These are phyloP conservation scores for Fraxinus platypoda DNA, from an alignment of 305 asterid species.

Conservation along the genomic window DNA sequence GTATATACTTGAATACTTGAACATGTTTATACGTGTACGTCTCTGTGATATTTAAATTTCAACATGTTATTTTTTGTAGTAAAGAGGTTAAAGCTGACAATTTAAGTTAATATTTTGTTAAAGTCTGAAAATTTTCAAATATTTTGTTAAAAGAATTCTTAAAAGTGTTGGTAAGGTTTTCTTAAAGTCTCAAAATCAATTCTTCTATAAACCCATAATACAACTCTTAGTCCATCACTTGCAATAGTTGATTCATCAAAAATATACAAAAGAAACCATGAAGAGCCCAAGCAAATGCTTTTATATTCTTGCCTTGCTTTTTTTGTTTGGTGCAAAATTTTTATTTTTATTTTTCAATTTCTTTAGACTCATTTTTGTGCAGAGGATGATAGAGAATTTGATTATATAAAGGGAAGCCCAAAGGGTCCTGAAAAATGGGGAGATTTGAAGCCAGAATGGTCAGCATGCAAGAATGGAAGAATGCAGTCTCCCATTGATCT, in stretches of 20 bases:
- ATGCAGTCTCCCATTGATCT: conserved; percentile 70
- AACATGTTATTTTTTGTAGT: background rate
- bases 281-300: conserved; percentile 9
- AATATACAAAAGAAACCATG: conserved; percentile 12
- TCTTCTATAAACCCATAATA: background rate
- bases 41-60: too few relatives aligned
- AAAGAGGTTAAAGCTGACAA: background rate
- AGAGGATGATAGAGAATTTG: conserved; percentile 71
- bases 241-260: background rate
- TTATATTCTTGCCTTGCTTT: conserved; percentile 12
- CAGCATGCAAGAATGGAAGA: conserved; percentile 49
- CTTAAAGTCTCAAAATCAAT: background rate
- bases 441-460: conserved; percentile 56
- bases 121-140: background rate
- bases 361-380: background rate
- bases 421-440: conserved; percentile 79
- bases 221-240: background rate
- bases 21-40: background rate
- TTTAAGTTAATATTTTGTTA: background rate
- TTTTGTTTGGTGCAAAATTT: conserved; percentile 23
- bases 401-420: conserved; percentile 35
- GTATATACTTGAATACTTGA: background rate
- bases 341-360: too few relatives aligned
- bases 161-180: background rate
- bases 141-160: too few relatives aligned